Conservation (phyloP, 2,329 filamentous ascomycete species). For the Pseudonectria foliicola region DNA sequence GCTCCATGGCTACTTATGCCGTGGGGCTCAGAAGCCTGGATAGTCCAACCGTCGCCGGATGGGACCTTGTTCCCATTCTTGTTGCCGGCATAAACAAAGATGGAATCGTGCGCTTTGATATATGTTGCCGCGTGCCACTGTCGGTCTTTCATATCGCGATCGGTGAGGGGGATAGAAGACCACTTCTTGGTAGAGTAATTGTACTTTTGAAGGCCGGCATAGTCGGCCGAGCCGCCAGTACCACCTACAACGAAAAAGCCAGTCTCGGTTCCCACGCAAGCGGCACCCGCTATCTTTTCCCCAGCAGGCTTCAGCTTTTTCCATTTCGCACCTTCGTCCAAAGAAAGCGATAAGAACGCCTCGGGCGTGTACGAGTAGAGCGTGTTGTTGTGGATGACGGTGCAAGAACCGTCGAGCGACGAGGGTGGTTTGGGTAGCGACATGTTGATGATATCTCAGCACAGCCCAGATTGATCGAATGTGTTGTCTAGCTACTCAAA, state of each 20-base stretch:
- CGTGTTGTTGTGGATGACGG: slow-evolving; percentile 70
- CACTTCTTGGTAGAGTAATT: slow-evolving; percentile 48
- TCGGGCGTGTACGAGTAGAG: slow-evolving; percentile 75
- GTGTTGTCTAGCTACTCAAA: slow-evolving; percentile 9
- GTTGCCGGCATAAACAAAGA: slow-evolving; percentile 75
- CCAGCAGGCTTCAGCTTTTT: slow-evolving; percentile 51
- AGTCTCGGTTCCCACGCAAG: slow-evolving; percentile 66
- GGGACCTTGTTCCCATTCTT: slow-evolving; percentile 49
- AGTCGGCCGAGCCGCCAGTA: slow-evolving; percentile 43
- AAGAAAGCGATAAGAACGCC: slow-evolving; percentile 66
- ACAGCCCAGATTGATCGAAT: slow-evolving; percentile 8
- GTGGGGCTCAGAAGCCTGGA: slow-evolving; percentile 61
- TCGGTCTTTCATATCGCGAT: slow-evolving; percentile 57
- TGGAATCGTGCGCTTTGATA: slow-evolving; percentile 59
- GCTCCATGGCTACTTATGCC: slow-evolving; percentile 51
- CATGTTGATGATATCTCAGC: slow-evolving; percentile 43
- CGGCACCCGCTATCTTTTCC: slow-evolving; percentile 63
- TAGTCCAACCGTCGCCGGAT: slow-evolving; percentile 69
- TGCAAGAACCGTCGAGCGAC: slow-evolving; percentile 70
- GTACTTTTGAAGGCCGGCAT: slow-evolving; percentile 68
- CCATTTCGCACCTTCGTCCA: slow-evolving; percentile 69
- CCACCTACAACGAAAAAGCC: slow-evolving; percentile 81
- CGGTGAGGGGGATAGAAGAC: slow-evolving; percentile 37
- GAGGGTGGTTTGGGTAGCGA: slow-evolving; percentile 62
- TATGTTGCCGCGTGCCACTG: slow-evolving; percentile 71